Percentiles rank a stretch among this genome's conserved stretches.
These are phyloP conservation scores for Quercus engelmannii DNA, from an alignment of 306 rosid species.

Conservation along the genomic window DNA sequence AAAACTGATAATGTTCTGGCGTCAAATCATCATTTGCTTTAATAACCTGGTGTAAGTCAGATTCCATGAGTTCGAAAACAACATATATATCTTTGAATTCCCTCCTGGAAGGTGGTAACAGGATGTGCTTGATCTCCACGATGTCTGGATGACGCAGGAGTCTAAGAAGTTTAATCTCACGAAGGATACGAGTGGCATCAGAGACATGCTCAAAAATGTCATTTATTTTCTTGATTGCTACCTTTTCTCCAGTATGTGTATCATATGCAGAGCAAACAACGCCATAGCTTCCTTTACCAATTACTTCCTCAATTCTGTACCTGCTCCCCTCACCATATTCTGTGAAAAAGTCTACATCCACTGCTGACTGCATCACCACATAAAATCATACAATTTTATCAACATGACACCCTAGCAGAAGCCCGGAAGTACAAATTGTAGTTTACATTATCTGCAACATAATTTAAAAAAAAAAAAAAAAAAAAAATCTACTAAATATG, in stretches of 20 bases:
- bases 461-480: neutral
- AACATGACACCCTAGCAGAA: slow-evolving; percentile 7
- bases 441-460: neutral
- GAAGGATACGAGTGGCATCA: slow-evolving; percentile 97
- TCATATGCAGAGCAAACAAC: slow-evolving; percentile 99
- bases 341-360: slow-evolving; percentile 92
- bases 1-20: slow-evolving; percentile 97
- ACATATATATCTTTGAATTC: slow-evolving; percentile 98
- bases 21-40: slow-evolving; percentile 99
- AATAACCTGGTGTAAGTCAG: slow-evolving; percentile 98
- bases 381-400: slow-evolving; percentile 19
- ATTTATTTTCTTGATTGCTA: slow-evolving; percentile 95
- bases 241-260: slow-evolving; percentile 87
- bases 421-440: neutral
- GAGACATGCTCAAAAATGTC: slow-evolving; percentile 99
- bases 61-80: slow-evolving; percentile 99
- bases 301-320: slow-evolving; percentile 97
- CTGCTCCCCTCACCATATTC: slow-evolving; percentile 98
- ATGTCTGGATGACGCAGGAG: slow-evolving; percentile 93
- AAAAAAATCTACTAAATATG: neutral
- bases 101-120: slow-evolving; percentile 98
- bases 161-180: slow-evolving; percentile 98
- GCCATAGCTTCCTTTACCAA: slow-evolving; percentile 99
- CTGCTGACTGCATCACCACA: slow-evolving; percentile 65
- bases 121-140: slow-evolving; percentile 98